These are phyloP conservation scores for Puccinia triticina DNA, from an alignment of 1,284 basidiomycete genomes.

Conservation along the genomic window DNA sequence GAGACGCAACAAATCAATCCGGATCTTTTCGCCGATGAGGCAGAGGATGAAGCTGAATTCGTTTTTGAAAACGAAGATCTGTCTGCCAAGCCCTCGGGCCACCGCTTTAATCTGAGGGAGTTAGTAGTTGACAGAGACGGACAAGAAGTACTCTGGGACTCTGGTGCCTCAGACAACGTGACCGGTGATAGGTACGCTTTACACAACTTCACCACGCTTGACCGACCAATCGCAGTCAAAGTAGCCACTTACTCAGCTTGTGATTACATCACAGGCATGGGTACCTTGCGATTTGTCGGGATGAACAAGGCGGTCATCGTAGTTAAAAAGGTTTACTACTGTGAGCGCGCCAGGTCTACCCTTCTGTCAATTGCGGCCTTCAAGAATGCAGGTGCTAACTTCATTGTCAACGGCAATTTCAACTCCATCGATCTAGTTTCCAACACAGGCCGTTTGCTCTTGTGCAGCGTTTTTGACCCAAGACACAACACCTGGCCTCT, in stretches of 20 bases:
- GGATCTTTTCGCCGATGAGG: too few species aligned
- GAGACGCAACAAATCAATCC: too few species aligned
- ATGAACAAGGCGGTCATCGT: neutral
- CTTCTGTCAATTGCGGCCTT: neutral
- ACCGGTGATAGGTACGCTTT: neutral
- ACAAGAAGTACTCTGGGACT: neutral
- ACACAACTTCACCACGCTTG: neutral
- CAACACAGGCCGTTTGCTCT: too few species aligned
- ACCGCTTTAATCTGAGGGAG: too few species aligned
- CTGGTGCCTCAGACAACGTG: neutral
- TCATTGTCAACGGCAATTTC: too few species aligned
- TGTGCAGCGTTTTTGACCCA: too few species aligned
- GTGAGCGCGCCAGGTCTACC: neutral
- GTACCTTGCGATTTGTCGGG: neutral
- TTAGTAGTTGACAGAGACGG: too few species aligned
- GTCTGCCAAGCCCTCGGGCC: too few species aligned
- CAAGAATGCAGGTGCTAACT: too few species aligned
- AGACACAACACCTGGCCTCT: neutral
- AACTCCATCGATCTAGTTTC: too few species aligned
- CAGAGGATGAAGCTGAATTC: too few species aligned
- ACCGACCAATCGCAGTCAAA: neutral
- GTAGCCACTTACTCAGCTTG: neutral
- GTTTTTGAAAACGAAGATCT: too few species aligned
- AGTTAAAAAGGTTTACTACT: neutral
- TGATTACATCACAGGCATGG: neutral